Base-by-base conservation (phyloP, 2,329 filamentous ascomycete species). In the Coccinonectria pachysandricola region DNA sequence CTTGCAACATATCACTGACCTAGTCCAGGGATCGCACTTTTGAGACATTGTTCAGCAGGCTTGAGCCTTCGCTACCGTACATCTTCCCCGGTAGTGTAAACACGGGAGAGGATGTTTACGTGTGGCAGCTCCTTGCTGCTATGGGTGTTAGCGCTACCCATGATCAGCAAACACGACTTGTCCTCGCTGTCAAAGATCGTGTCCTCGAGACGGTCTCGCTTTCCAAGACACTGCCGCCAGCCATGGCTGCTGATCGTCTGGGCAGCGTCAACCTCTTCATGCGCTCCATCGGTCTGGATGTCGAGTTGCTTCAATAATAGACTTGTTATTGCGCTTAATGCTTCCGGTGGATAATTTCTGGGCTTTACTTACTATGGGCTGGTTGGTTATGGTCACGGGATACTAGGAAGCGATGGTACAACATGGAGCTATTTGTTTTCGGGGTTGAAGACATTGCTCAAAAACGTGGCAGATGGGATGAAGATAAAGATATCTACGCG, bases 201-300 rank as follows among this genome's bases (percentile, higher is more conserved):
- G 91, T 98, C 32, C 92, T 96, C 73, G 87, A 94, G 51, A 96
- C 91, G 0, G 85, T 98, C 8, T 65, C 71, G 15, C 74, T 93
- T 27, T 80, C 84, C 46, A 95, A 94, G 67, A 88, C 84, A 2
- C 65, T 98, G 17, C 88, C 91, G 11, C 69, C 78, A 10, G 81
- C 91, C 31, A 84, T 96, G 75, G 78, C 82, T 8, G 75, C 75
- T 34, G 77, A 84, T 50, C 78, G 88, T 33, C 65, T 94, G 31
- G 79, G 80, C 32, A 94, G 94, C 49, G 91, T 98, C 42, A 98
- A 98, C 53, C 62, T 98, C 30, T 98, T 98, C 56, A 95, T 98
- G 87, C 80, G 86, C 48, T 91, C 88, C 30, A 95, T 98, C 56
- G 91, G 91, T n/a, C 68, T 98, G 51, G 91, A 98, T 61, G 91